Percentiles rank a stretch among this genome's conserved stretches.
These are phyloP conservation scores for Epichloe sp. DNA, from an alignment of 2,329 filamentous ascomycete species.

Conservation along the genomic window DNA sequence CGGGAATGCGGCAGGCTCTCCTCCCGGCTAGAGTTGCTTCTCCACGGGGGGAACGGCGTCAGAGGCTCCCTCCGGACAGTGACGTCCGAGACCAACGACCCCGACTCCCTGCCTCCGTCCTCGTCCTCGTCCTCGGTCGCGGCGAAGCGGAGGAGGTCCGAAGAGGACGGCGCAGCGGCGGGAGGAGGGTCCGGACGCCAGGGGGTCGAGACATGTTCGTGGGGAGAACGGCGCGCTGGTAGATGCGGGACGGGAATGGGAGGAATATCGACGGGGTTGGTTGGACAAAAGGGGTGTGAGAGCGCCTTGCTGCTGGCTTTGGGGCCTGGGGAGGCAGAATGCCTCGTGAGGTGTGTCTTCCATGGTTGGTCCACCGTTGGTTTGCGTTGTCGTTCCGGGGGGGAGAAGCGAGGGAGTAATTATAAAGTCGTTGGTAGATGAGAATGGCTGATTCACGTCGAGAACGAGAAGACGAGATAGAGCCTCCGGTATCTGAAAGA, in stretches of 20 bases:
- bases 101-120: background rate
- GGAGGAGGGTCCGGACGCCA: background rate
- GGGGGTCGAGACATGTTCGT: background rate
- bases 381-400: no score
- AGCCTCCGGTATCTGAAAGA: no score
- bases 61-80: conserved; percentile 8
- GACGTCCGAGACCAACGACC: background rate
- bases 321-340: background rate
- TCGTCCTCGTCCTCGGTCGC: no score
- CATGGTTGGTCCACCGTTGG: background rate
- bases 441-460: no score
- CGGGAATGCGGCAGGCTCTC: no score
- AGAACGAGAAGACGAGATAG: no score
- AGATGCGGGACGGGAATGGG: background rate
- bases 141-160: background rate
- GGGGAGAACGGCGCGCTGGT: background rate
- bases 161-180: background rate
- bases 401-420: no score
- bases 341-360: background rate
- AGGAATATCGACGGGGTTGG: background rate
- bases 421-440: no score
- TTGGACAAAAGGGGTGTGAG: background rate
- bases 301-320: background rate
- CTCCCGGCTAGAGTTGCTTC: conserved; percentile 2
- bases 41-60: conserved; percentile 17